Base-by-base conservation (phyloP, 805 yeast genomes). In the Lipomyces sp. region DNA sequence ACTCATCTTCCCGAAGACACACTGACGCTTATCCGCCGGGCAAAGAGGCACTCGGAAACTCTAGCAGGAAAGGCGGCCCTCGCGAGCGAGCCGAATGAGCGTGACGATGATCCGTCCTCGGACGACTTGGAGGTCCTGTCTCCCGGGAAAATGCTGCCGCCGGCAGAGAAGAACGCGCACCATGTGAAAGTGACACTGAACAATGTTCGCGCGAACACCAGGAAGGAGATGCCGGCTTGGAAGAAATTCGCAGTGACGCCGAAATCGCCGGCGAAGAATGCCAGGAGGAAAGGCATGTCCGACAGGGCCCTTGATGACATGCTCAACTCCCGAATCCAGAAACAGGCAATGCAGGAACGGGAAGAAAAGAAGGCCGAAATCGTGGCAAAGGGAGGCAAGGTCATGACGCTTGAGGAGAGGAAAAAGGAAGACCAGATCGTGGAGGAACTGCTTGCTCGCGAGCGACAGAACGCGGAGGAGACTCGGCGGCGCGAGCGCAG, bases 371-470 rank as follows among this genome's bases (percentile, higher is more conserved):
- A 36, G 35, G 49, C 40, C 4, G 52, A 46, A 38, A 26, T 47
- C 35, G 35, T 32, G 13, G 51, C 44, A 7, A 44, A 29, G 24
- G 57, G 57, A 4, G 50, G 49, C 11, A 41, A 31, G 11, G 29
- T 47, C 16, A 14, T 47, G 23, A 22, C 48, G n/a, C 36, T 31
- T 2, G 58, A 55, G 26, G 51, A 55, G 41, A 43, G 32, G 42
- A n/a, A 35, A 43, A 47, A 44, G 42, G 59, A 55, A 29, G 58
- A 55, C 3, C 31, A 39, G 29, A 31, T 53, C n/a, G 45, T 53
- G 7, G 57, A 53, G 43, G 52, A 47, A 16, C 34, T 53, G n/a
- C 32, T 53, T n/a, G 57, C 40, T 29, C 43, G 51, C 14, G 57
- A 53, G 42, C 43, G 57, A 29, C 45, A 33, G 33, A 49, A 53